Conservation (phyloP, 2,329 filamentous ascomycete species). For the Neurospora sp. region DNA sequence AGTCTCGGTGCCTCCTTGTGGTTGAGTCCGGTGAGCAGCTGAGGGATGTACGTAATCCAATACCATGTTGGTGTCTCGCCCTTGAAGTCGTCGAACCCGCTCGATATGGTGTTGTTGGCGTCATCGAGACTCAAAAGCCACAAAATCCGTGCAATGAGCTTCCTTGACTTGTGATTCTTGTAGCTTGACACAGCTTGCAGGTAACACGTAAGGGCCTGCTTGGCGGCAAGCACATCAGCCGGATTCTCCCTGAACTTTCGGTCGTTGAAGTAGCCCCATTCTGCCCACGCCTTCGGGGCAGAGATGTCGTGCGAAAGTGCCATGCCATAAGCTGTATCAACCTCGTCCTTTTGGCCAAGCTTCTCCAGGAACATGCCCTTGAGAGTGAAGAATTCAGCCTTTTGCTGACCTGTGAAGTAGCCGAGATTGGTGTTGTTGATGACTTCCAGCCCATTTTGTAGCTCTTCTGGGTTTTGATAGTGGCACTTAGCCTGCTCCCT, state of each 20-base stretch:
- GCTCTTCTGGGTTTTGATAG: slow-evolving; percentile 88
- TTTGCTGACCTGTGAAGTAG: slow-evolving; percentile 92
- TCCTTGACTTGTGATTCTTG: slow-evolving; percentile 93
- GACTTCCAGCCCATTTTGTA: slow-evolving; percentile 87
- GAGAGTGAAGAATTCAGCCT: slow-evolving; percentile 97
- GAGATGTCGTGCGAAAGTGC: slow-evolving; percentile 94
- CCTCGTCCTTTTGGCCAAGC: slow-evolving; percentile 79
- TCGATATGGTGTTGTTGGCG: slow-evolving; percentile 68
- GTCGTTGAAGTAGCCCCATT: slow-evolving; percentile 98
- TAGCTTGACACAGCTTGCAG: slow-evolving; percentile 92
- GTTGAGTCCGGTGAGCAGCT: slow-evolving; percentile 82
- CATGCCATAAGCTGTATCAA: slow-evolving; percentile 87
- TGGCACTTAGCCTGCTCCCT: slow-evolving; percentile 99
- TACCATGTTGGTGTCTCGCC: slow-evolving; percentile 98
- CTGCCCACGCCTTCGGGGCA: slow-evolving; percentile 94
- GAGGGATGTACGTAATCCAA: slow-evolving; percentile 98
- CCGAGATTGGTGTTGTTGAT: slow-evolving; percentile 99
- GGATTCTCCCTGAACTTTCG: slow-evolving; percentile 90
- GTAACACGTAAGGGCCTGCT: slow-evolving; percentile 91
- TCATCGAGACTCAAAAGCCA: slow-evolving; percentile 96
- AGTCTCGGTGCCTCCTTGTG: slow-evolving; percentile 86
- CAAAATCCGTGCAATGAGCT: slow-evolving; percentile 82
- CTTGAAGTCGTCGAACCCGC: slow-evolving; percentile 91
- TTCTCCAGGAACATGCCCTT: slow-evolving; percentile 99
- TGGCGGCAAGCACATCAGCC: slow-evolving; percentile 68